phyloP scores from a whole-genome alignment of 257 asterid species.

The Sherardia arvensis region DNA sequence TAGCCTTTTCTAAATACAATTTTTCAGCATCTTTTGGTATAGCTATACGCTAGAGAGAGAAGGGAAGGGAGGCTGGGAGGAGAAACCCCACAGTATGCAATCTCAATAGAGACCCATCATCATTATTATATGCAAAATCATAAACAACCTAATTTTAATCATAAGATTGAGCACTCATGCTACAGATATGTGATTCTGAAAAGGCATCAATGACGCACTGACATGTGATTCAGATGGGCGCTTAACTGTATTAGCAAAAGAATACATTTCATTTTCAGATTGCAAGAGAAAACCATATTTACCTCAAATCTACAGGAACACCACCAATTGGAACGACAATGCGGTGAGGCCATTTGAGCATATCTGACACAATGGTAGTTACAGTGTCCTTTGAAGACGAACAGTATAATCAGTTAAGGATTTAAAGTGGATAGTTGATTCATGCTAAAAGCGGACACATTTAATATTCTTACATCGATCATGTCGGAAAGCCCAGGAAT shows the following conservation, averaged over 20 bases:
- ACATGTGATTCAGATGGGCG: too few species aligned
- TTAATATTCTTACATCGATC: slow-evolving; percentile 70
- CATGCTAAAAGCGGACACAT: slow-evolving; percentile 5
- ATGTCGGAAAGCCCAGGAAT: slow-evolving; percentile 92
- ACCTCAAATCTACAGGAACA: slow-evolving; percentile 73
- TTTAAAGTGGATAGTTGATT: neutral
- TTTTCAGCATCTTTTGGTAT: neutral
- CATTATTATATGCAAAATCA: neutral
- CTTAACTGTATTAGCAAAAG: neutral
- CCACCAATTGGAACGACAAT: slow-evolving; percentile 98
- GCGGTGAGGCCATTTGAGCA: slow-evolving; percentile 99
- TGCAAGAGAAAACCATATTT: slow-evolving; percentile 10
- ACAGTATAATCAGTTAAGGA: slow-evolving; percentile 22
- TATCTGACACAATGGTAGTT: slow-evolving; percentile 66
- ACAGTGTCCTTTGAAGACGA: slow-evolving; percentile 66
- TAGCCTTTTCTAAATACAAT: neutral
- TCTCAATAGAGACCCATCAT: neutral
- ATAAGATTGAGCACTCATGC: neutral
- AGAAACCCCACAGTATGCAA: neutral
- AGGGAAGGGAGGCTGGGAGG: neutral
- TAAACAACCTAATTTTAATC: neutral
- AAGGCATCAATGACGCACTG: neutral
- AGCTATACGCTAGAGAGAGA: neutral
- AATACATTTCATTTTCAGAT: neutral
- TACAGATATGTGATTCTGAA: neutral